Evolutionary conservation across 306 rosid genomes (phyloP), one percentile per base, ranked within the genome.

Genomic region (Acmispon strigosus): DNA sequence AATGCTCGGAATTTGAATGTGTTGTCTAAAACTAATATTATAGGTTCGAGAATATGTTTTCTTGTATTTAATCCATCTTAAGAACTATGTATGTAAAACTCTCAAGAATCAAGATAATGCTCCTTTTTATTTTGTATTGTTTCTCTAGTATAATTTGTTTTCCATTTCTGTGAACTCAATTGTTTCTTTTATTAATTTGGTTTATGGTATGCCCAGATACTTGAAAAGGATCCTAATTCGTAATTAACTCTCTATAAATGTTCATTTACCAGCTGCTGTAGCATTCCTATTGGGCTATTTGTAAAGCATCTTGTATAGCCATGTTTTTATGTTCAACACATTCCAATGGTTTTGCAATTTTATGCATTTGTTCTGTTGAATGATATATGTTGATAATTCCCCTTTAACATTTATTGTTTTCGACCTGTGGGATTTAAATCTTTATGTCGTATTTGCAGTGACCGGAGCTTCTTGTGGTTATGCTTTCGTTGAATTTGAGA

Each of bases 381-480:
- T 39, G 57, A 52, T 24, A 24, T 15, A 10, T 17, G 47, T 58
- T 27, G 8, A 42, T 60, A 53, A 3, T 27, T 37, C 39, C 43
- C 62, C 65, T 37, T 32, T 32, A 54, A 8, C 10, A 16, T 13
- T 20, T 65, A 15, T 41, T 5, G 8, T 43, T 71, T 5, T 49
- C 41, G 43, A 61, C 55, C 15, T 53, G 42, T 45, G 16, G 65
- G 65, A 59, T 39, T 14, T 6, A 20, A 45, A 44, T 36, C 61
- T 9, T 20, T 53, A 76, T 19, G 5, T 39, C 66, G 58, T 48
- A 11, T 10, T 17, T 84, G 56, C 87, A 92, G 98, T 93, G 13
- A 90, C 97, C 0, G 98, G 98, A 74, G 96, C 96, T 49, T 90
- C 96, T 7, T 75, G 96, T 12, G 96, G 98, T 54, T 93, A 90